Evolutionary conservation across 805 yeast species (phyloP), one percentile per base, ranked within the genome.

Genomic region (Candida silvicultrix): DNA sequence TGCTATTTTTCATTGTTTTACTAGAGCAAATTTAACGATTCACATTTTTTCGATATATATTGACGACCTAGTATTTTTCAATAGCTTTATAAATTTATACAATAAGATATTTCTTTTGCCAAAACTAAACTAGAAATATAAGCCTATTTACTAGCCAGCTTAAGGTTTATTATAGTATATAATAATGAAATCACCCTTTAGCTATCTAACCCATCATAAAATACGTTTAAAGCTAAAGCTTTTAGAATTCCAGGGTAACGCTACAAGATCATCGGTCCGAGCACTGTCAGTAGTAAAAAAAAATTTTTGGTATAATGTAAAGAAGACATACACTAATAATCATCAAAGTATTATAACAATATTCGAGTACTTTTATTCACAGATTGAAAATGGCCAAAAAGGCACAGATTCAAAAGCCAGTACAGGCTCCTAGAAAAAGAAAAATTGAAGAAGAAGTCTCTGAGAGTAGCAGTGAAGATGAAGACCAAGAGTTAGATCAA

Each of bases 391-490:
- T 35, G 38, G 38, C 38, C 4, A 35, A 35, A 22, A 35, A 35
- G 38, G 10, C 22, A 9, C 21, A 18, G 22, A 22, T 14, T 16
- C 14, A 35, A 11, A 35, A 35, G 38, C 22, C 38, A 18, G 38
- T 19, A 18, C 22, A 5, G 14, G 28, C 39, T n/a, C 36, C 37
- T 22, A 53, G 57, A 47, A 56, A 56, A 47, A 55, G 59, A 48
- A 54, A 48, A 44, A 46, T 51, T 15, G 54, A 43, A 5, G 49
- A 53, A 23, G 47, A 38, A 38, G 28, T 14, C 9, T 8, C 22
- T 7, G 38, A 35, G 19, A 32, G 19, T 22, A 35, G 16, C 19
- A 10, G 6, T 8, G 38, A 35, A 35, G 56, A 49, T 15, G 56
- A 50, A 29, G 56, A 49, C 14, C 54, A 50, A 29, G 52, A 52